Base-by-base conservation (phyloP, 805 yeast species). In the Cephaloascus albidus region DNA sequence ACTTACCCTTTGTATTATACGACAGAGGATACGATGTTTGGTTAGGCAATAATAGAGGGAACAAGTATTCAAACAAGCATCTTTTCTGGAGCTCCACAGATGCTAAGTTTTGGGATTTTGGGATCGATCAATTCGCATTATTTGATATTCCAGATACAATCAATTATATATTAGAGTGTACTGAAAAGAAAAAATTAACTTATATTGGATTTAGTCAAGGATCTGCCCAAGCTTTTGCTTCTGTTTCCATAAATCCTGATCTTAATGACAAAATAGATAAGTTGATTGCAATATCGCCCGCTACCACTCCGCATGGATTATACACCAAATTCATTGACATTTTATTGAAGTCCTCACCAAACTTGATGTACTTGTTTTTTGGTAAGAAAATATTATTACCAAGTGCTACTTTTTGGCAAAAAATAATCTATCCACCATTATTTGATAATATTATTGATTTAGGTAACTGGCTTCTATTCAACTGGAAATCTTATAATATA, bases 141-240 rank as follows among this genome's bases (percentile, higher is more conserved):
- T 85, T 77, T 54, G 97, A 89, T 57, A 86, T 90, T 34, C 97
- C 97, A 2, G 78, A 83, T 52, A 71, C 86, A 3, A 76, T 90
- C 27, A 81, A 84, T 51, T 85, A 82, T 57, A 75, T 90, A 14
- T 58, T 89, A 41, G 55, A 66, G 2, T 56, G 61, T 23, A 77
- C 88, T 2, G 41, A 47, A 3, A 40, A 36, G 14, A 33, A 41
- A 6, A 56, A 65, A 3, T 58, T 89, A 30, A 73, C 78, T 1
- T 89, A 87, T 52, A 72, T 90, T 46, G 97, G 97, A 1, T 90
- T 90, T 52, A 79, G 89, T 19, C 97, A 89, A 57, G 97, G 97
- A 17, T 79, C 95, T 0, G 95, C 97, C 1, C 97, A 90, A 58
- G 87, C 87, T 33, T 81, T 89, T 57, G 96, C 95, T 0, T 72